phyloP scores from a whole-genome alignment of 306 rosid genomes.

The Trichosanthes truncata region DNA sequence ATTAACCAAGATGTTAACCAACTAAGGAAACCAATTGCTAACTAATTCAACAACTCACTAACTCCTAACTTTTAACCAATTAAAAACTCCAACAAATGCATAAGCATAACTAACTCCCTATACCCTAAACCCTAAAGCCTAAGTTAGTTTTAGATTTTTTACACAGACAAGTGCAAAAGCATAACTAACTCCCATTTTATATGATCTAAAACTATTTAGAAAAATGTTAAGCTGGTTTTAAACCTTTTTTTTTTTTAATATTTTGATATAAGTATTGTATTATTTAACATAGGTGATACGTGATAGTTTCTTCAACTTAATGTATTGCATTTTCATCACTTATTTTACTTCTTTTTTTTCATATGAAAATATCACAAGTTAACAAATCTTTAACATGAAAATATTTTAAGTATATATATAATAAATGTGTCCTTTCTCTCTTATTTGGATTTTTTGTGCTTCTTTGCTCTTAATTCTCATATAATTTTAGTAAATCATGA shows the following conservation, averaged over 20 bases:
- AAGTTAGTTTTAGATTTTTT: background rate
- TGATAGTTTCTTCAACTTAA: background rate
- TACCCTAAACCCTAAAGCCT: background rate
- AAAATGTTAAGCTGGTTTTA: background rate
- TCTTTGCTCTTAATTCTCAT: background rate
- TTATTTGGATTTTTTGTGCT: background rate
- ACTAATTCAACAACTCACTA: background rate
- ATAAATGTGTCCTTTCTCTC: background rate
- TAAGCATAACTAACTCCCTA: background rate
- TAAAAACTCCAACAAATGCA: background rate
- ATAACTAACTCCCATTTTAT: background rate
- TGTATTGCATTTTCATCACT: background rate
- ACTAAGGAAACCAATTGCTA: background rate
- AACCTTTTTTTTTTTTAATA: background rate
- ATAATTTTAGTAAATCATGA: constrained; percentile 11
- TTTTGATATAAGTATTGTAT: background rate
- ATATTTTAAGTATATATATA: background rate
- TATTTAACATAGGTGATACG: background rate
- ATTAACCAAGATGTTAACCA: background rate
- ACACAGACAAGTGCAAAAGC: background rate
- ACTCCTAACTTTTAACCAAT: background rate
- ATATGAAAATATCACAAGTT: background rate
- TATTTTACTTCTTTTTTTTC: too few species aligned
- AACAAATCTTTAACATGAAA: background rate
- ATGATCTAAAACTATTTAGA: background rate